Conservation (phyloP, 176 grass and related monocot genomes). For the Cocos nucifera region DNA sequence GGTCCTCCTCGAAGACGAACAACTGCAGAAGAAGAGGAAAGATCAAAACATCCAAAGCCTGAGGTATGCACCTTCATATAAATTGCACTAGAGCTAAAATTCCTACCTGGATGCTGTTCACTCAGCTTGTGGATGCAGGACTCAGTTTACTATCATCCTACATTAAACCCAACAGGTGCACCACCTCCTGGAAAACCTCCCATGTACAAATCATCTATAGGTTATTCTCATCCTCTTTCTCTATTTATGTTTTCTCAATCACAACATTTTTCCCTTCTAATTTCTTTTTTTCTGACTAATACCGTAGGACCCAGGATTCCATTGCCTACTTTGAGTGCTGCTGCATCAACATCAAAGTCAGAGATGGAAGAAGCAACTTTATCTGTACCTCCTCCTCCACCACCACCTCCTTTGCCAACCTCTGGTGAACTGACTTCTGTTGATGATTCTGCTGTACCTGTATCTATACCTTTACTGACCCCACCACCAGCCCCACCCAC, state of each 20-base stretch:
- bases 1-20: constrained; percentile 65
- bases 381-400: constrained; percentile 4
- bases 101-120: too few species aligned
- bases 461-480: constrained; percentile 7
- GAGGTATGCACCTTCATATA: constrained; percentile 43
- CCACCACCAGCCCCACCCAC: constrained; percentile 5
- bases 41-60: constrained; percentile 58
- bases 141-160: constrained; percentile 87
- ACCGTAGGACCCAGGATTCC: constrained; percentile 55
- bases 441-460: background rate
- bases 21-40: constrained; percentile 70
- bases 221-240: constrained; percentile 22
- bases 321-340: constrained; percentile 42
- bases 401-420: constrained; percentile 9
- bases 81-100: too few species aligned
- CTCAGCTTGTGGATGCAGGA: constrained; percentile 28
- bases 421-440: background rate
- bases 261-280: constrained; percentile 10
- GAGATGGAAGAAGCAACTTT: constrained; percentile 47
- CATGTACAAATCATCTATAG: constrained; percentile 90
- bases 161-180: constrained; percentile 78
- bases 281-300: constrained; percentile 30
- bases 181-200: constrained; percentile 87
- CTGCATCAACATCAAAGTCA: constrained; percentile 48
- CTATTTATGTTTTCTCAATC: constrained; percentile 5